Percentiles rank a stretch among this genome's conserved stretches.
These are phyloP conservation scores for Chrysoporthe puriensis DNA, from an alignment of 2,329 filamentous ascomycete species.

Conservation along the genomic window DNA sequence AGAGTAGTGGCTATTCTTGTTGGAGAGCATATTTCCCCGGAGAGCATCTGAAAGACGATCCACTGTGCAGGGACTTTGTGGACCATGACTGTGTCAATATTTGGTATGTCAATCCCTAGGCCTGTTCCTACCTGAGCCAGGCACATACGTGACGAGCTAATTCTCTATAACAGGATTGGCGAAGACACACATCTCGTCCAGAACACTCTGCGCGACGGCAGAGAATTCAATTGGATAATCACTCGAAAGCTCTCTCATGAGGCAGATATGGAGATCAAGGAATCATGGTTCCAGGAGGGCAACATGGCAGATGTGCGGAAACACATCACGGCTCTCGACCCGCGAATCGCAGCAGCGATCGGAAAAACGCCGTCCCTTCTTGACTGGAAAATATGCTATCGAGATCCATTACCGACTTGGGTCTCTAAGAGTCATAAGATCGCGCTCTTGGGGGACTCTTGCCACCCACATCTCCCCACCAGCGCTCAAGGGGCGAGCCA, in stretches of 20 bases:
- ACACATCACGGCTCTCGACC: conserved; percentile 45
- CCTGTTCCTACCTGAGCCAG: conserved; percentile 4
- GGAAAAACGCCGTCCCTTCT: conserved; percentile 48
- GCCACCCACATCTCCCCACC: conserved; percentile 58
- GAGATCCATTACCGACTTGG: conserved; percentile 57
- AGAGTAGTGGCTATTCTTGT: conserved; percentile 57
- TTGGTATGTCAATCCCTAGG: conserved; percentile 32
- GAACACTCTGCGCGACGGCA: conserved; percentile 46
- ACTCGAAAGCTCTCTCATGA: conserved; percentile 48
- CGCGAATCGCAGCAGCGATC: conserved; percentile 50
- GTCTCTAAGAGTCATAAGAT: conserved; percentile 53
- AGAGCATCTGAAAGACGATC: conserved; percentile 39
- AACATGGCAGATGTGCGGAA: conserved; percentile 48
- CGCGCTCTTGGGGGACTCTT: conserved; percentile 56
- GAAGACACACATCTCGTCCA: conserved; percentile 48
- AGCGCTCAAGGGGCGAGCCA: conserved; percentile 58
- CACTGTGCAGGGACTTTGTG: conserved; percentile 44
- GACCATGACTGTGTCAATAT: conserved; percentile 50
- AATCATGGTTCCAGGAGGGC: conserved; percentile 53
- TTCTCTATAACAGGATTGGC: conserved; percentile 40
- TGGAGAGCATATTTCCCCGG: conserved; percentile 52
- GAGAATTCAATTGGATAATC: conserved; percentile 52
- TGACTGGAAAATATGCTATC: conserved; percentile 59
- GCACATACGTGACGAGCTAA: neutral
- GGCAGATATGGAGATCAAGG: conserved; percentile 47